phyloP scores from a whole-genome alignment of 1,139 yeast genomes.

The Williopsis jadinii region DNA sequence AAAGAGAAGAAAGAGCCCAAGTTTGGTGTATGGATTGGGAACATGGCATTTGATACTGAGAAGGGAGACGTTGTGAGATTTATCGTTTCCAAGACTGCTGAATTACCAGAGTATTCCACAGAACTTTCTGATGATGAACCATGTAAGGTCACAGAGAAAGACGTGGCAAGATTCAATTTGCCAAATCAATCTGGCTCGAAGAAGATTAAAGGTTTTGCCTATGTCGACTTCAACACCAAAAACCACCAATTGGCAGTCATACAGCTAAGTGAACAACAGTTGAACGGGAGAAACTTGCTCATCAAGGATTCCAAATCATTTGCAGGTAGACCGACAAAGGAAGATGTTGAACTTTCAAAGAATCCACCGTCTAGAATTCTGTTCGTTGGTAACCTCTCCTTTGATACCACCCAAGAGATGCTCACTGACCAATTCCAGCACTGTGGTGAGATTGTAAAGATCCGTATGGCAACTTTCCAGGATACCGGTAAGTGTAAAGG shows the following conservation, averaged over 20 bases:
- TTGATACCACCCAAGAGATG: constrained; percentile 82
- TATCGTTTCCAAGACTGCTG: constrained; percentile 50
- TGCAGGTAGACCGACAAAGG: constrained; percentile 81
- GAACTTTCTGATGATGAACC: constrained; percentile 35
- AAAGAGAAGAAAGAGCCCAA: constrained; percentile 11
- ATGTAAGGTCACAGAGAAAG: constrained; percentile 38
- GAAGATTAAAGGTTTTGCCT: constrained; percentile 83
- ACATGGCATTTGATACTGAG: constrained; percentile 77
- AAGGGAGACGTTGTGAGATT: constrained; percentile 68
- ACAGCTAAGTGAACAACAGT: constrained; percentile 56
- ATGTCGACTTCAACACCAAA: constrained; percentile 68
- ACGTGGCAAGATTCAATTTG: constrained; percentile 56
- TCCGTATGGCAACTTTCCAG: constrained; percentile 96
- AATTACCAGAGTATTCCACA: constrained; percentile 31
- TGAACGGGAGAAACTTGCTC: constrained; percentile 80
- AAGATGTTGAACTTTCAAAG: constrained; percentile 41
- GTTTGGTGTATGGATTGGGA: constrained; percentile 92
- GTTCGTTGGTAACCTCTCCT: constrained; percentile 89
- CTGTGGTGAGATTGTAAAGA: constrained; percentile 67
- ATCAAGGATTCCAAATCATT: constrained; percentile 77
- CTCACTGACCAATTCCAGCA: constrained; percentile 72
- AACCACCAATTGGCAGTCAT: constrained; percentile 62
- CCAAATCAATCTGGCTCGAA: constrained; percentile 46
- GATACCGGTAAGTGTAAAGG: constrained; percentile 97
- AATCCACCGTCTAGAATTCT: constrained; percentile 87